These are phyloP conservation scores for Psilocybe tampanensis DNA, from an alignment of 768 basidiomycete species.

Conservation along the genomic window DNA sequence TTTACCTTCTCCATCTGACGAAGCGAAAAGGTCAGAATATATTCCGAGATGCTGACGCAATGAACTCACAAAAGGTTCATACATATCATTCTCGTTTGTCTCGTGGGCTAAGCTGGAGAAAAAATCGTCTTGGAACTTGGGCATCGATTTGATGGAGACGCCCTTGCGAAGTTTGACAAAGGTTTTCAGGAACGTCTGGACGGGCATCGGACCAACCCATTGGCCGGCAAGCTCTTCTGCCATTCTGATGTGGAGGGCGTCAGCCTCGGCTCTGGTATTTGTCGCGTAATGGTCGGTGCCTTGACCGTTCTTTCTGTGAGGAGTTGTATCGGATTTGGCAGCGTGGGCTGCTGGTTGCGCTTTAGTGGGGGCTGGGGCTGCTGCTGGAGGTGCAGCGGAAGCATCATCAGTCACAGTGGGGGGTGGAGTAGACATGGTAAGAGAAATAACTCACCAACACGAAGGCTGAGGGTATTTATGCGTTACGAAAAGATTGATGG, in stretches of 20 bases:
- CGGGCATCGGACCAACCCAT: constrained; percentile 14
- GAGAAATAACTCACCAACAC: too few relatives aligned
- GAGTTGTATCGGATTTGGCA: background rate
- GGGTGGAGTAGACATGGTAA: background rate
- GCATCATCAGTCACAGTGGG: too few relatives aligned
- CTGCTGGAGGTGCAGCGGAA: background rate
- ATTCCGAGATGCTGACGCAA: too few relatives aligned
- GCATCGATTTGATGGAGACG: background rate
- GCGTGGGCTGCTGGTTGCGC: background rate
- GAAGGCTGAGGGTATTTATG: too few relatives aligned
- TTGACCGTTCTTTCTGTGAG: background rate
- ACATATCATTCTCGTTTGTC: constrained; percentile 4
- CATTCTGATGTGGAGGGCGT: background rate
- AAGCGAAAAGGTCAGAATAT: background rate
- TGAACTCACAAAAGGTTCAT: constrained; percentile 7
- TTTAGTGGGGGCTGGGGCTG: background rate
- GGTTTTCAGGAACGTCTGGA: background rate
- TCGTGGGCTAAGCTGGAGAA: background rate
- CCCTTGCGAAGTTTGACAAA: background rate
- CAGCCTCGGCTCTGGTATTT: background rate
- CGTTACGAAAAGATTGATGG: too few relatives aligned
- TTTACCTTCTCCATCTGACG: constrained; percentile 2
- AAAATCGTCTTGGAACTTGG: background rate
- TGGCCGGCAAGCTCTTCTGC: constrained; percentile 1
- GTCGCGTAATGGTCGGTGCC: background rate